Evolutionary conservation across 2,329 filamentous ascomycete species (phyloP).

Genomic region (Fusarium sp.): DNA sequence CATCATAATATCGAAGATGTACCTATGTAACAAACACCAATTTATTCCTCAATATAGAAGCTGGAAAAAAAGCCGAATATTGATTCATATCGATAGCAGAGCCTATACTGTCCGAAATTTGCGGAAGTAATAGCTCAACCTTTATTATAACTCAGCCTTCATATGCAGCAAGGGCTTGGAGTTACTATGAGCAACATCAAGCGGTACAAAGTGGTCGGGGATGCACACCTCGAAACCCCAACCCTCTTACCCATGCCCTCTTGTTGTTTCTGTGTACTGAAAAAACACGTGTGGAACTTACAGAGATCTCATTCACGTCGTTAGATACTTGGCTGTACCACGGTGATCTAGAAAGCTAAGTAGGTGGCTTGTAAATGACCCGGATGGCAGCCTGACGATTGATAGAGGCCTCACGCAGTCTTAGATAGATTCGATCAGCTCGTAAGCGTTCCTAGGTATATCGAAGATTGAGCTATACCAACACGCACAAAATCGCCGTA

Average conservation of each 20-base stretch:
- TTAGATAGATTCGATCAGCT: neutral
- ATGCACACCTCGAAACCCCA: neutral
- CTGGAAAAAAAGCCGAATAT: conserved; percentile 4
- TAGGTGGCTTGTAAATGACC: conserved; percentile 8
- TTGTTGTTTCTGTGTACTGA: conserved; percentile 5
- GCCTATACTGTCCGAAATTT: neutral
- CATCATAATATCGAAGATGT: neutral
- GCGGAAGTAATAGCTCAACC: conserved; percentile 4
- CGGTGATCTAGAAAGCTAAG: neutral
- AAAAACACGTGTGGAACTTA: conserved; percentile 9
- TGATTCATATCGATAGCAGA: conserved; percentile 5
- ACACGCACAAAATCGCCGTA: conserved; percentile 38
- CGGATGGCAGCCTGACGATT: conserved; percentile 9
- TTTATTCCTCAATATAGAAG: conserved; percentile 20
- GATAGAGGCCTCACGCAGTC: conserved; percentile 21
- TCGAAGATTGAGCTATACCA: conserved; percentile 4
- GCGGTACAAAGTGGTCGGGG: neutral
- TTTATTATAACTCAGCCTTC: conserved; percentile 7
- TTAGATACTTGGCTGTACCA: conserved; percentile 20
- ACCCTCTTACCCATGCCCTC: conserved; percentile 14
- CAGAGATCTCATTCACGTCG: conserved; percentile 12
- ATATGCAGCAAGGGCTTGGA: conserved; percentile 5
- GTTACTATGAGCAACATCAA: neutral
- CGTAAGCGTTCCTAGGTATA: too few relatives aligned
- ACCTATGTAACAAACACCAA: neutral